phyloP scores from a whole-genome alignment of 2,329 filamentous ascomycete species.

The Exophiala viscosa region DNA sequence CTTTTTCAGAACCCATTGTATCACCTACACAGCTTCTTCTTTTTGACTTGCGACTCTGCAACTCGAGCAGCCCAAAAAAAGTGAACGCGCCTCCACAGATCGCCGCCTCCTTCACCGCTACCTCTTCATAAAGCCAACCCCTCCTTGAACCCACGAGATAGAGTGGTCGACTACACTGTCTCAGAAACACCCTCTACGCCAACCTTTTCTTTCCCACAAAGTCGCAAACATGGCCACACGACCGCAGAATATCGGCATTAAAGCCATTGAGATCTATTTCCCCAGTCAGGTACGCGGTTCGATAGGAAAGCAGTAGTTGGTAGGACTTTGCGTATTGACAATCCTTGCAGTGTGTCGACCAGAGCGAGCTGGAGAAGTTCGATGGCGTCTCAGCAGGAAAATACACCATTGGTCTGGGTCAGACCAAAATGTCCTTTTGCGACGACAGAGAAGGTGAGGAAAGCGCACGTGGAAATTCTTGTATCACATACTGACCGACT shows the following conservation, averaged over 20 bases:
- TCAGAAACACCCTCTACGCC: background rate
- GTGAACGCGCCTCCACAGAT: background rate
- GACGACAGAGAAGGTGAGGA: constrained; percentile 77
- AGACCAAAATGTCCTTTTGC: constrained; percentile 90
- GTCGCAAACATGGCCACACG: constrained; percentile 60
- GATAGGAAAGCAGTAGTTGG: background rate
- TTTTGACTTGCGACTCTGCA: background rate
- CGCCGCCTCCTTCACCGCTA: constrained; percentile 3
- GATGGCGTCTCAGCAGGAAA: constrained; percentile 78
- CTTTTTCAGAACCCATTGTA: too few species aligned
- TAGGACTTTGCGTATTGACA: constrained; percentile 10
- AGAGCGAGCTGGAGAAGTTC: constrained; percentile 78
- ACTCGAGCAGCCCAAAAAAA: background rate
- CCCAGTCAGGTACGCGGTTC: constrained; percentile 69
- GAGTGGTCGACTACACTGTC: background rate
- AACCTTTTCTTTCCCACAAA: background rate
- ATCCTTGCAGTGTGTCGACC: constrained; percentile 70
- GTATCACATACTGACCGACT: constrained; percentile 5
- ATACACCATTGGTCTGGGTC: constrained; percentile 86
- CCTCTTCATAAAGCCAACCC: background rate
- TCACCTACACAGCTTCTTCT: too few species aligned
- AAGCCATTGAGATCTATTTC: constrained; percentile 88
- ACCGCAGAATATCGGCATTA: constrained; percentile 85
- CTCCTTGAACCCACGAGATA: background rate
- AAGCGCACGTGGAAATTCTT: background rate